Base-by-base conservation (phyloP, 495 filamentous ascomycete species). In the Umbilicaria muhlenbergii region DNA sequence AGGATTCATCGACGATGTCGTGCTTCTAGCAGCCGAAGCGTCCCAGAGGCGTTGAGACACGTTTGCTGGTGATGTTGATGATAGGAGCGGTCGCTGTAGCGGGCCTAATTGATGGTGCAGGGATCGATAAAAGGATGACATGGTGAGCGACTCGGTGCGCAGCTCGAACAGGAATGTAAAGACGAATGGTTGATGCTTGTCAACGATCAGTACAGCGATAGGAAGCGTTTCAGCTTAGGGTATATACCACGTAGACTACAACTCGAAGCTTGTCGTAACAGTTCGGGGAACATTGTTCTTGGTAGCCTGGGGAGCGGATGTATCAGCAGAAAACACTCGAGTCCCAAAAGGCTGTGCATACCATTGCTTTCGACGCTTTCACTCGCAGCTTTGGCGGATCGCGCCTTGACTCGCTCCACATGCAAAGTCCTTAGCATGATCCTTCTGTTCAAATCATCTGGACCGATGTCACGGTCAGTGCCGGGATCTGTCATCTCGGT, bases 81-180 rank as follows among this genome's bases (percentile, higher is more conserved):
- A 64, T 32, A 76, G 58, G 5, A 94, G 68, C 0, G 81, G 71
- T 54, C 75, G 81, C 45, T 81, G 77, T 19, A 98, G 73, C 5
- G 87, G 84, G 2, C 68, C 64, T 15, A 96, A 73, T 57, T 92
- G 85, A 45, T 81, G 73, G 51, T 93, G 86, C 18, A 98, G 71
- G 28, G 76, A 78, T 13, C 78, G 70, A 62, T 95, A 96, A 50
- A 94, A 76, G 0, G 71, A 64, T 3, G 80, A 68, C 37, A 74
- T 74, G 13, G 74, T 65, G 6, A 94, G 67, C 16, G 78, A 69
- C 32, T 74, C 69, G 1, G 86, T 81, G 34, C 66, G 64, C 11
- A 77, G 69, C 38, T 82, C 70, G 63, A 96, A 95, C 13, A 98
- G 68, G 51, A 96, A 84, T 4, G 84, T 79, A 59, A 86, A 94